phyloP scores from a whole-genome alignment of 31 red algal genomes.

The Bonnemaisonia californica region DNA sequence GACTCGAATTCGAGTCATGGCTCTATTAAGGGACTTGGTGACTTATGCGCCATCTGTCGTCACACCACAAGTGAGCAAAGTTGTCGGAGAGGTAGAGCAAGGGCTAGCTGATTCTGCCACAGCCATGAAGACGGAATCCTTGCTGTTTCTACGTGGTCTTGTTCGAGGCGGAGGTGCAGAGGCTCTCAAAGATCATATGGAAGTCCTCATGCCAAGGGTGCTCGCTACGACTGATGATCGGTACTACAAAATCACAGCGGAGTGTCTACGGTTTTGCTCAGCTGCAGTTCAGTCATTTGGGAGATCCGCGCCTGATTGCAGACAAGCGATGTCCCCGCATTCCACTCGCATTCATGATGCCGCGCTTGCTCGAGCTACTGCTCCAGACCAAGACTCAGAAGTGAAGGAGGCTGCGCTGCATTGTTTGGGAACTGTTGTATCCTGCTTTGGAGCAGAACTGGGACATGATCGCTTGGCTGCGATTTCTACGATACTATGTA shows the following conservation, averaged over 20 bases:
- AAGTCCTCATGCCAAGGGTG: conserved; percentile 44
- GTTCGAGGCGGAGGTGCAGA: conserved; percentile 45
- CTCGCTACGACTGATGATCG: conserved; percentile 65
- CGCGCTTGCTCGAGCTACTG: conserved; percentile 55
- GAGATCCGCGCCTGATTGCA: conserved; percentile 20
- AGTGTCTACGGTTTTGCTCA: conserved; percentile 68
- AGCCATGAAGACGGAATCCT: conserved; percentile 74
- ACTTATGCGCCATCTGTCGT: conserved; percentile 42
- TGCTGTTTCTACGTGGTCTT: conserved; percentile 59
- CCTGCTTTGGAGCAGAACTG: conserved; percentile 52
- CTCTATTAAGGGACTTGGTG: conserved; percentile 56
- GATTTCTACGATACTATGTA: conserved; percentile 49
- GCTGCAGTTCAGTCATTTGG: conserved; percentile 58
- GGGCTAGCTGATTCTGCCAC: conserved; percentile 55
- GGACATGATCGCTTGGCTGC: conserved; percentile 39
- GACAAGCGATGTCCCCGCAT: conserved; percentile 27
- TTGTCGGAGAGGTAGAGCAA: conserved; percentile 58
- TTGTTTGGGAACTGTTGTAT: conserved; percentile 61
- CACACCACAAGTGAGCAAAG: conserved; percentile 32
- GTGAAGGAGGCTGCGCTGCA: conserved; percentile 84
- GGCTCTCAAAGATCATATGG: conserved; percentile 44
- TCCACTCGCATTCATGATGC: conserved; percentile 64
- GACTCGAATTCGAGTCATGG: conserved; percentile 57
- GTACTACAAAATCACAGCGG: conserved; percentile 91
- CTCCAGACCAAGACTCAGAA: conserved; percentile 90